Percentiles rank a stretch among this genome's conserved stretches.
These are phyloP conservation scores for Fusarium keratoplasticum DNA, from an alignment of 2,329 filamentous ascomycete species.

Conservation along the genomic window DNA sequence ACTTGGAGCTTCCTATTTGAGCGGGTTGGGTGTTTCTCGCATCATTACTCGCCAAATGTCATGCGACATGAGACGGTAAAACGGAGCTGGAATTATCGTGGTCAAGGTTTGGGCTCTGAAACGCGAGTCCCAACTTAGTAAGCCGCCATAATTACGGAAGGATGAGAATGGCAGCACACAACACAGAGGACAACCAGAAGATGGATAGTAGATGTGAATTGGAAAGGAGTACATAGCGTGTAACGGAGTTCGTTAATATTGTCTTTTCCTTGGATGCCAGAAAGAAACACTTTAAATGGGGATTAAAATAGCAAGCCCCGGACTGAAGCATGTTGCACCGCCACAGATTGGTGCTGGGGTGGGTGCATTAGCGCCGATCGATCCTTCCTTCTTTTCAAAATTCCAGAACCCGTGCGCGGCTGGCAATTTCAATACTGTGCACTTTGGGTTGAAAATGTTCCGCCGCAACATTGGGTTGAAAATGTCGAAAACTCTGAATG, in stretches of 20 bases:
- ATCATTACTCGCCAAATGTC: constrained; percentile 15
- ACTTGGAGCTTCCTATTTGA: not conserved
- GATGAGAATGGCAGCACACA: not conserved
- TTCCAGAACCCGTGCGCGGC: constrained; percentile 41
- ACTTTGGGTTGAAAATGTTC: not conserved
- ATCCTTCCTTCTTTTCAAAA: constrained; percentile 28
- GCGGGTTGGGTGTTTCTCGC: constrained; percentile 6
- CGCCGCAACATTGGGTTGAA: not conserved
- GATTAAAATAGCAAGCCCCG: constrained; percentile 20
- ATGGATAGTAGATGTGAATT: not conserved
- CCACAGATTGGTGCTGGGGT: constrained; percentile 46
- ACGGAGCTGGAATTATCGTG: constrained; percentile 14
- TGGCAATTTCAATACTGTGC: constrained; percentile 6
- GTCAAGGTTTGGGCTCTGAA: constrained; percentile 26
- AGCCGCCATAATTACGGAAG: not conserved
- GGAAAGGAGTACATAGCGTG: not conserved
- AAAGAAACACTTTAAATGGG: not conserved
- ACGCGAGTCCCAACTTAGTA: constrained; percentile 13
- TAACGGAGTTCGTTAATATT: not conserved
- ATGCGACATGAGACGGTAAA: constrained; percentile 28
- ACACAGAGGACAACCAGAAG: not conserved
- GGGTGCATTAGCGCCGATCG: constrained; percentile 53
- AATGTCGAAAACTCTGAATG: not conserved
- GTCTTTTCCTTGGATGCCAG: not conserved
- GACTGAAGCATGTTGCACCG: constrained; percentile 47